A percentile compares a stretch with the other conserved stretches of the same genome.
Evolutionary conservation across 1,284 basidiomycete species (phyloP).

Genomic region (Peniophora sp.): DNA sequence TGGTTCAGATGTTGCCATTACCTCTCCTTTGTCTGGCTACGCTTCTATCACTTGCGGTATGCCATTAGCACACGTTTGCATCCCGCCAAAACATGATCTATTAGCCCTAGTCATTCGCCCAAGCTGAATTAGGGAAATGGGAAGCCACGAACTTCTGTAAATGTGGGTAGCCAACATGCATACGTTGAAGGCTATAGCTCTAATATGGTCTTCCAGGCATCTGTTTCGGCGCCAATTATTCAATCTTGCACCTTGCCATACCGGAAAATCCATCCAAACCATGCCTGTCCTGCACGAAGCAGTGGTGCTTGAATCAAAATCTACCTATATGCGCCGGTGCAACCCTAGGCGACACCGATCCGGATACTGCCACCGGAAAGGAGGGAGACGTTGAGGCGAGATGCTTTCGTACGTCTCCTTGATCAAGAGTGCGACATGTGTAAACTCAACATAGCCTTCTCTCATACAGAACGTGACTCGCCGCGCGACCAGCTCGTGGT

Average conservation of each 20-base stretch:
- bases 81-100: not conserved
- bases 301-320: constrained; percentile 93
- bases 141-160: constrained; percentile 80
- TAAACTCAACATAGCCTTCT: not conserved
- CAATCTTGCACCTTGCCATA: constrained; percentile 75
- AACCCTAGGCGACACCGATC: constrained; percentile 77
- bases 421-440: constrained; percentile 11
- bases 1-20: not conserved
- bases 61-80: not conserved
- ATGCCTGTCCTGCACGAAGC: constrained; percentile 87
- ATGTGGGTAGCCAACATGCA: constrained; percentile 38
- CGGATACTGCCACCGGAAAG: constrained; percentile 90
- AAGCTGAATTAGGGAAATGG: constrained; percentile 53
- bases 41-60: not conserved
- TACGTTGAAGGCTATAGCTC: constrained; percentile 1
- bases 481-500: constrained; percentile 88
- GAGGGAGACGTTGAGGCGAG: constrained; percentile 93
- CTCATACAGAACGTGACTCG: constrained; percentile 65
- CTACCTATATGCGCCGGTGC: constrained; percentile 82
- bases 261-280: constrained; percentile 84
- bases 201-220: constrained; percentile 51
- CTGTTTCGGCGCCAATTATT: constrained; percentile 83
- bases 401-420: constrained; percentile 78
- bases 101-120: constrained; percentile 31
- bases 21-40: not conserved